These are phyloP conservation scores for Emiliania huxleyi DNA, from an alignment of 78 protist genomes.

Conservation along the genomic window DNA sequence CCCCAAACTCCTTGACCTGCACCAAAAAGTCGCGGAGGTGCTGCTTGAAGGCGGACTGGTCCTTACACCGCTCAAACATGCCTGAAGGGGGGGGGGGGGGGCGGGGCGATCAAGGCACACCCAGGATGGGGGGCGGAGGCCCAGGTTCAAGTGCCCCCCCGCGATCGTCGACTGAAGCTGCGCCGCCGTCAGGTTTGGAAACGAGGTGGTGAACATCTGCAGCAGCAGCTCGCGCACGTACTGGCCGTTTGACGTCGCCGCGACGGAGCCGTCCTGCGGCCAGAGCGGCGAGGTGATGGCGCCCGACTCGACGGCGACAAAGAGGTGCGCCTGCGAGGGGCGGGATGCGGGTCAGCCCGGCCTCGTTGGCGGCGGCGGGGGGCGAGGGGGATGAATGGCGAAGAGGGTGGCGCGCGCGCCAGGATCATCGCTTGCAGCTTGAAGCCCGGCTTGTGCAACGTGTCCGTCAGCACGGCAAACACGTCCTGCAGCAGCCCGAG, in stretches of 20 bases:
- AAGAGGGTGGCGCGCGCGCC: too few relatives aligned
- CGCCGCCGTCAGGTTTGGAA: neutral
- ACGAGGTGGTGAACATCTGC: neutral
- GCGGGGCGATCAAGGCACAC: too few relatives aligned
- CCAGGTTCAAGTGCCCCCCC: too few relatives aligned
- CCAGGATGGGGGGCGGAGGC: slow-evolving; percentile 30
- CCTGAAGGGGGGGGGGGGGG: too few relatives aligned
- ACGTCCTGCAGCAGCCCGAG: slow-evolving; percentile 63
- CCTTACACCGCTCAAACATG: slow-evolving; percentile 22
- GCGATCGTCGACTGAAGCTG: neutral
- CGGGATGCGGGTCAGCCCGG: neutral
- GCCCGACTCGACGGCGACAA: neutral
- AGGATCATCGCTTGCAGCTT: slow-evolving; percentile 16
- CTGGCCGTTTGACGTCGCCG: neutral
- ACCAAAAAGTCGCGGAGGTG: slow-evolving; percentile 63
- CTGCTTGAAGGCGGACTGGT: slow-evolving; percentile 47
- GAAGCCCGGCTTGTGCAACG: slow-evolving; percentile 71
- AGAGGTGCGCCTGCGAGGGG: slow-evolving; percentile 30
- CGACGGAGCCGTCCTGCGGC: neutral
- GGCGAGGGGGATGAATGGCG: neutral
- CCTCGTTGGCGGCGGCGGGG: neutral
- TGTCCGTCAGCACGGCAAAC: slow-evolving; percentile 76
- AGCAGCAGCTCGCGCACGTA: slow-evolving; percentile 16
- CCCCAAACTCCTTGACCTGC: slow-evolving; percentile 33
- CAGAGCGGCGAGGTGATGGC: neutral